Evolutionary conservation across 2,329 filamentous ascomycete species (phyloP).

Genomic region (Eutypa lata): DNA sequence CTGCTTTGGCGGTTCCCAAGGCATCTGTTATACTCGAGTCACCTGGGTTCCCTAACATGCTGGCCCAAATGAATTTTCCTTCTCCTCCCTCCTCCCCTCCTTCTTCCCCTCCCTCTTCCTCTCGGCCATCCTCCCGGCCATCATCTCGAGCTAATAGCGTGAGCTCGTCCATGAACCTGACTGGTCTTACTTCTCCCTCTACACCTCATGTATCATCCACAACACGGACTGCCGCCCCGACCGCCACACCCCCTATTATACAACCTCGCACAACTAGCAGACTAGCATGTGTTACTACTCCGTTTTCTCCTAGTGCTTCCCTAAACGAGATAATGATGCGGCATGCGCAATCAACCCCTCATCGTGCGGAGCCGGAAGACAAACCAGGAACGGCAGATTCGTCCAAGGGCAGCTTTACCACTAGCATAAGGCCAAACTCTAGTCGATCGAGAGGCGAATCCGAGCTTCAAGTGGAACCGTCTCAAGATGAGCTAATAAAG

Average conservation of each 20-base stretch:
- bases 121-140: too few relatives aligned
- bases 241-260: slow-evolving; percentile 6
- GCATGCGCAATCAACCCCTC: slow-evolving; percentile 4
- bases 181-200: slow-evolving; percentile 1
- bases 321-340: slow-evolving; percentile 22
- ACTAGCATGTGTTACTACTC: slow-evolving; percentile 10
- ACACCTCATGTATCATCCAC: neutral
- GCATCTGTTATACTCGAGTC: slow-evolving; percentile 20
- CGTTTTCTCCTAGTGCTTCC: slow-evolving; percentile 11
- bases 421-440: neutral
- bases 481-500: neutral
- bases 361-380: neutral
- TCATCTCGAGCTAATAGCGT: slow-evolving; percentile 16
- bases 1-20: slow-evolving; percentile 15
- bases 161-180: neutral
- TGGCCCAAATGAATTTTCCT: slow-evolving; percentile 26
- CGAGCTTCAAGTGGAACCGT: neutral
- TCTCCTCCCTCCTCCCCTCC: slow-evolving; percentile 15
- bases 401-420: neutral
- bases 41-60: slow-evolving; percentile 27
- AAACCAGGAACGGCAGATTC: neutral
- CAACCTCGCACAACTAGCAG: slow-evolving; percentile 20
- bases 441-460: neutral
- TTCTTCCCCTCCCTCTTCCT: slow-evolving; percentile 13
- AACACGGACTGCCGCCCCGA: too few relatives aligned